A percentile compares a stretch with the other conserved stretches of the same genome.
phyloP scores from a whole-genome alignment of 768 basidiomycete genomes.

The Amanita thiersii region DNA sequence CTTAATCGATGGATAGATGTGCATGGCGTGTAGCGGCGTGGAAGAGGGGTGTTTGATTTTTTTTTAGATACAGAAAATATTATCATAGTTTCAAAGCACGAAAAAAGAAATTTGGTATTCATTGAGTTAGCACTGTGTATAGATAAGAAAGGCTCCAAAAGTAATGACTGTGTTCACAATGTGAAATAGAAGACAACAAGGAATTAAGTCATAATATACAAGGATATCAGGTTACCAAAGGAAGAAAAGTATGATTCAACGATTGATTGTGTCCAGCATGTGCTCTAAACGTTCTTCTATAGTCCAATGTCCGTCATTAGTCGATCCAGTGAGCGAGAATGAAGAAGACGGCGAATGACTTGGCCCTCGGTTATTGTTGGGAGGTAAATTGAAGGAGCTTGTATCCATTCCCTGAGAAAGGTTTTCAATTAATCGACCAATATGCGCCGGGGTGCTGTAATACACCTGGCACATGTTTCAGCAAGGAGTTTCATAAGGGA shows the following conservation, averaged over 20 bases:
- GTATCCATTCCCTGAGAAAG: constrained; percentile 78
- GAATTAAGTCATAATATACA: no score
- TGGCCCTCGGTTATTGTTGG: constrained; percentile 22
- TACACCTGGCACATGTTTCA: constrained; percentile 44
- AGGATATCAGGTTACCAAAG: no score
- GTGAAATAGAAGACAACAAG: no score
- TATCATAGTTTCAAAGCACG: constrained; percentile 5
- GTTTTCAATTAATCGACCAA: constrained; percentile 76
- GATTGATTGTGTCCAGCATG: constrained; percentile 47
- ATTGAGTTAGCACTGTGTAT: constrained; percentile 7
- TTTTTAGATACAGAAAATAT: constrained; percentile 9
- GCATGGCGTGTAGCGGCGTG: constrained; percentile 34
- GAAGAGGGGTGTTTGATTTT: constrained; percentile 8
- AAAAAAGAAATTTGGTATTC: constrained; percentile 9
- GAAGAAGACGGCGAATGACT: constrained; percentile 59
- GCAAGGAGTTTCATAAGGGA: constrained; percentile 17
- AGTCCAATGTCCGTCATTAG: constrained; percentile 56
- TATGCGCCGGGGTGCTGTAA: constrained; percentile 68
- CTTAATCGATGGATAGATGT: constrained; percentile 72
- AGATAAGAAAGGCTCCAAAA: no score
- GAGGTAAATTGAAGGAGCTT: constrained; percentile 72
- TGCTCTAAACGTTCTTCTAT: constrained; percentile 72
- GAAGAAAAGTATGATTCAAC: no score
- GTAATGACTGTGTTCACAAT: no score
- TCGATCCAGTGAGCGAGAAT: constrained; percentile 33